These are phyloP conservation scores for Zarea fungicola DNA, from an alignment of 2,329 filamentous ascomycete genomes.

Conservation along the genomic window DNA sequence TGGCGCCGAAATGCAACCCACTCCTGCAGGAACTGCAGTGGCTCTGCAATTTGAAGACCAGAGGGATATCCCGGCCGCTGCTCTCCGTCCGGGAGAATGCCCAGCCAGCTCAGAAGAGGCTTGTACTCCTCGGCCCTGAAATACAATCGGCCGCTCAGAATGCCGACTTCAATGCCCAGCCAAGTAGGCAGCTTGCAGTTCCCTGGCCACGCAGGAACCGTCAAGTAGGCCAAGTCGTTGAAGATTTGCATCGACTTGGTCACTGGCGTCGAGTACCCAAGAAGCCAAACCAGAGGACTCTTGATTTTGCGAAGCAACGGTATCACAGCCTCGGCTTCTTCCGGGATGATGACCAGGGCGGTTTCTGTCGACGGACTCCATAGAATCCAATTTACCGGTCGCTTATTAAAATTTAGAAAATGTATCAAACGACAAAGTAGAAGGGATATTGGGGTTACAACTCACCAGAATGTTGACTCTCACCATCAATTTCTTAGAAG, in stretches of 20 bases:
- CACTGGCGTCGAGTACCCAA: slow-evolving; percentile 55
- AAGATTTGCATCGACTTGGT: slow-evolving; percentile 57
- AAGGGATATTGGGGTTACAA: not conserved
- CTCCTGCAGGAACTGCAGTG: slow-evolving; percentile 43
- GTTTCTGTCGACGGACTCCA: slow-evolving; percentile 43
- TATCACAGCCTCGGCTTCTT: slow-evolving; percentile 56
- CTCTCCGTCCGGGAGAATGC: slow-evolving; percentile 18
- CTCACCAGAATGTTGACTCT: not conserved
- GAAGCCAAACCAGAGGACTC: slow-evolving; percentile 34
- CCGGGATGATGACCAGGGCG: slow-evolving; percentile 54
- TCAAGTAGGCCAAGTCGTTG: slow-evolving; percentile 47
- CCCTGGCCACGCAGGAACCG: slow-evolving; percentile 41
- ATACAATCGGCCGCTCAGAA: slow-evolving; percentile 58
- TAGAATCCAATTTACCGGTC: slow-evolving; percentile 57
- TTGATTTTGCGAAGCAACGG: slow-evolving; percentile 29
- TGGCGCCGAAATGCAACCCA: slow-evolving; percentile 49
- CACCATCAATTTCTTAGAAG: not conserved
- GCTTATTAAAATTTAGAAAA: slow-evolving; percentile 23
- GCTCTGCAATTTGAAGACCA: slow-evolving; percentile 10
- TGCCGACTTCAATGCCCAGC: slow-evolving; percentile 53
- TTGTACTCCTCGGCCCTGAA: slow-evolving; percentile 45
- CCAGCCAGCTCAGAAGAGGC: slow-evolving; percentile 28
- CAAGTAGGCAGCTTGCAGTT: slow-evolving; percentile 41
- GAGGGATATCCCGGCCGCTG: too few relatives aligned
- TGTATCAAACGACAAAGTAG: slow-evolving; percentile 28